Percentiles rank a stretch among this genome's conserved stretches.
Evolutionary conservation across 345 rosid genomes (phyloP).

Genomic region (Pugionium dolabratum): DNA sequence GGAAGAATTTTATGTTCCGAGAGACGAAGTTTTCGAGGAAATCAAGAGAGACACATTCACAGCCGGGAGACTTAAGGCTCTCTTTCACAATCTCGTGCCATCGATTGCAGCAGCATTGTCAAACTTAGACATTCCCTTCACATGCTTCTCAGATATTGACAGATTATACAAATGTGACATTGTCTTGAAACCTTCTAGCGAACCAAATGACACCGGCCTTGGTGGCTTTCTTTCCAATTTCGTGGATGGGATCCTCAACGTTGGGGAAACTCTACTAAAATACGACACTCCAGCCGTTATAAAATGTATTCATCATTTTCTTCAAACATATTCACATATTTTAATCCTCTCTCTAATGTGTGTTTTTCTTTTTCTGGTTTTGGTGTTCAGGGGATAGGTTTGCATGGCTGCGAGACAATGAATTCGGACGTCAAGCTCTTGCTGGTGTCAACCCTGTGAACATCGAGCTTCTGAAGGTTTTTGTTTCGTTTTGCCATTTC

Average conservation of each 20-base stretch:
- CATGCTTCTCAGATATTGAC: constrained; percentile 91
- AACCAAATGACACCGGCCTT: constrained; percentile 33
- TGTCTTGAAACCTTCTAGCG: constrained; percentile 45
- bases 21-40: constrained; percentile 96
- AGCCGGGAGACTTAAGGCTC: constrained; percentile 82
- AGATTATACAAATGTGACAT: constrained; percentile 64
- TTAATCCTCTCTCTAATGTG: neutral
- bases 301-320: constrained; percentile 46
- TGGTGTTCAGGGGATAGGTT: constrained; percentile 72
- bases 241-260: constrained; percentile 53
- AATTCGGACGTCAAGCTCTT: constrained; percentile 87
- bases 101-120: constrained; percentile 75
- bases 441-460: constrained; percentile 94
- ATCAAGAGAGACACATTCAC: constrained; percentile 78
- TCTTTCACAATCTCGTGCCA: constrained; percentile 91
- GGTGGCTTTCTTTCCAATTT: constrained; percentile 40
- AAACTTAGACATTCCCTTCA: constrained; percentile 73
- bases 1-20: constrained; percentile 81
- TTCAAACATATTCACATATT: neutral
- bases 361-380: neutral
- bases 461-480: constrained; percentile 73
- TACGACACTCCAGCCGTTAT: constrained; percentile 81
- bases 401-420: constrained; percentile 90
- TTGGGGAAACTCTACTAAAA: constrained; percentile 60
- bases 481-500: constrained; percentile 9